Evolutionary conservation across 2,329 filamentous ascomycete species (phyloP).

Genomic region (Lachnellula willkommii): DNA sequence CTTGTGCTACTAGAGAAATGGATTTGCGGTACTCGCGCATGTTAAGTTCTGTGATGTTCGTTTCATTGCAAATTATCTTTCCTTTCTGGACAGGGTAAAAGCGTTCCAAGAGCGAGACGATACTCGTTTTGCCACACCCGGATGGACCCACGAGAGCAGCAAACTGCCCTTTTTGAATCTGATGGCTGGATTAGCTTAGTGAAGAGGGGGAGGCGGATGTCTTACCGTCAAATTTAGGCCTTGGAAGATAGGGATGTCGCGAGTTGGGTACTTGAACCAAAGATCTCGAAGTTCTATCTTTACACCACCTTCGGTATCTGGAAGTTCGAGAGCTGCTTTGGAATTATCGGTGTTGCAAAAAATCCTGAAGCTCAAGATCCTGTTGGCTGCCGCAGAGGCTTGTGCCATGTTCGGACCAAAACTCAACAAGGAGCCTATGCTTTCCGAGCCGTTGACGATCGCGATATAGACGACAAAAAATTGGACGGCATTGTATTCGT

Average conservation of each 20-base stretch:
- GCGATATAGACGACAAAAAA: slow-evolving; percentile 53
- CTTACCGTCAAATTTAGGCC: slow-evolving; percentile 52
- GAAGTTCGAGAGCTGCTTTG: slow-evolving; percentile 13
- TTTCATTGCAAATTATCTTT: slow-evolving; percentile 57
- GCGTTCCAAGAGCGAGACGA: slow-evolving; percentile 56
- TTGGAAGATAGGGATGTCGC: slow-evolving; percentile 52
- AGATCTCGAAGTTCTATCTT: slow-evolving; percentile 52
- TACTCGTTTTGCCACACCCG: slow-evolving; percentile 66
- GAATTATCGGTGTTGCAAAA: neutral
- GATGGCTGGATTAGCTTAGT: neutral
- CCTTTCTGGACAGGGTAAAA: slow-evolving; percentile 68
- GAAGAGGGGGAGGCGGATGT: neutral
- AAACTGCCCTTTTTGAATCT: slow-evolving; percentile 62
- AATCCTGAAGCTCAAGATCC: slow-evolving; percentile 43
- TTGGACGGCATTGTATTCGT: slow-evolving; percentile 37
- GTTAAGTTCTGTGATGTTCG: slow-evolving; percentile 53
- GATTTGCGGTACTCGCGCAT: slow-evolving; percentile 57
- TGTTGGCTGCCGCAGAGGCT: slow-evolving; percentile 53
- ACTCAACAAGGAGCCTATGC: slow-evolving; percentile 48
- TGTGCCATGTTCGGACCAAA: slow-evolving; percentile 53
- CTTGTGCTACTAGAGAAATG: slow-evolving; percentile 68
- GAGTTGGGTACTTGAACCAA: slow-evolving; percentile 56
- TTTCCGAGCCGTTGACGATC: slow-evolving; percentile 47
- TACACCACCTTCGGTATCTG: slow-evolving; percentile 39
- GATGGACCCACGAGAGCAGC: slow-evolving; percentile 64